Evolutionary conservation across 768 basidiomycete genomes (phyloP).

Genomic region (Gymnopilus junonius): DNA sequence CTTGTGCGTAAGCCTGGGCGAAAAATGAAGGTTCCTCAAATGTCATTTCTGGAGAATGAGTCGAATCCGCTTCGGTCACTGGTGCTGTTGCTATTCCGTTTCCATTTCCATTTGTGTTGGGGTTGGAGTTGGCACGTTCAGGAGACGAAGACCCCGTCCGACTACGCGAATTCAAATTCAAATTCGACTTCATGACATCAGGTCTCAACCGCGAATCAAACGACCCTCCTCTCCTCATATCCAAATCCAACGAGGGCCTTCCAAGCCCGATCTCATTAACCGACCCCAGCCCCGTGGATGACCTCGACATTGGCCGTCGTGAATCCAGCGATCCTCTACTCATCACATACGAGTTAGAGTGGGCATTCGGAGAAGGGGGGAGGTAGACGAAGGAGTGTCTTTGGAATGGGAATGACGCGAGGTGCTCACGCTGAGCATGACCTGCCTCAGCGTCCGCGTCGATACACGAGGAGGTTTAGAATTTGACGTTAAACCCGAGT

Average conservation of each 20-base stretch:
- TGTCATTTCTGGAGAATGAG: slow-evolving; percentile 17
- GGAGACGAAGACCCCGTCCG: slow-evolving; percentile 1
- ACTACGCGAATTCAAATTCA: neutral
- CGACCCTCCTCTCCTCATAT: slow-evolving; percentile 18
- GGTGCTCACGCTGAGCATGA: slow-evolving; percentile 22
- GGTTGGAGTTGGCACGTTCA: neutral
- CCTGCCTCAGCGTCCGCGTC: slow-evolving; percentile 25
- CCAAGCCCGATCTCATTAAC: slow-evolving; percentile 26
- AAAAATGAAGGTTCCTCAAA: slow-evolving; percentile 9
- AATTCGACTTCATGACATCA: neutral
- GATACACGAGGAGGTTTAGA: slow-evolving; percentile 4
- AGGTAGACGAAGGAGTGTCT: neutral
- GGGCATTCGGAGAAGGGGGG: neutral
- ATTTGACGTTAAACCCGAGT: neutral
- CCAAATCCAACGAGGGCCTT: slow-evolving; percentile 29
- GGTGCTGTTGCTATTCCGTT: neutral
- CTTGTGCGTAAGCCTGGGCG: neutral
- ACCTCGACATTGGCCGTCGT: slow-evolving; percentile 13
- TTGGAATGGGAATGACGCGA: neutral
- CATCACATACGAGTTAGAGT: neutral
- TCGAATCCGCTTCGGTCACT: slow-evolving; percentile 12
- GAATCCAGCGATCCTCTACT: slow-evolving; percentile 28
- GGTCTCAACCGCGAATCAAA: slow-evolving; percentile 21
- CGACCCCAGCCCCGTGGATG: neutral
- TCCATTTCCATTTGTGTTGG: neutral